phyloP scores from a whole-genome alignment of 768 basidiomycete genomes.

The Psilocybe azurescens region DNA sequence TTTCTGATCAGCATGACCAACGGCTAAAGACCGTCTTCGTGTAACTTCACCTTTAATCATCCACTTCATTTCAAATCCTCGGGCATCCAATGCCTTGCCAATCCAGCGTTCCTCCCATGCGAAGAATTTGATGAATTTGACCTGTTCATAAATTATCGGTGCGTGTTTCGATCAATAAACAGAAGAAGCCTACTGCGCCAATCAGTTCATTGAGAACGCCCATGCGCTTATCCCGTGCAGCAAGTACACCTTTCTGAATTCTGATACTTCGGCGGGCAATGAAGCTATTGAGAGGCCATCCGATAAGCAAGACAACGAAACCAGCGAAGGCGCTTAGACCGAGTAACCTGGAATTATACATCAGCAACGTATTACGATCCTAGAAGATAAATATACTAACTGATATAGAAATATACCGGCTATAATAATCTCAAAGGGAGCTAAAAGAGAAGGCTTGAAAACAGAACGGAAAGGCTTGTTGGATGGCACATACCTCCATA shows the following conservation, averaged over 20 bases:
- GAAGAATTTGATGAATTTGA: constrained; percentile 86
- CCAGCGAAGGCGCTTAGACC: constrained; percentile 79
- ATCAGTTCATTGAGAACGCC: constrained; percentile 80
- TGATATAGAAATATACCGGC: constrained; percentile 79
- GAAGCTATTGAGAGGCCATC: constrained; percentile 75
- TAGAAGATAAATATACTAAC: constrained; percentile 41
- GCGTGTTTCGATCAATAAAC: not conserved
- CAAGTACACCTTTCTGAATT: constrained; percentile 62
- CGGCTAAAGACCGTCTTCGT: not conserved
- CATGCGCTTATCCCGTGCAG: constrained; percentile 79
- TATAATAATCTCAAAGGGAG: constrained; percentile 80
- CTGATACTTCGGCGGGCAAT: constrained; percentile 63
- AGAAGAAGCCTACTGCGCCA: constrained; percentile 50
- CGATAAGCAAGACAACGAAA: constrained; percentile 66
- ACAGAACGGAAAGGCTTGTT: constrained; percentile 9
- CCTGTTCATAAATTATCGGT: constrained; percentile 30
- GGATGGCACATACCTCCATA: constrained; percentile 57
- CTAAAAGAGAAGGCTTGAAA: constrained; percentile 32
- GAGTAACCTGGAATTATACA: constrained; percentile 49
- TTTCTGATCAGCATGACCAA: not conserved
- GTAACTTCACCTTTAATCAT: constrained; percentile 63
- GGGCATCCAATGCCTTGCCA: constrained; percentile 61
- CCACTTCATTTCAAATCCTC: constrained; percentile 77
- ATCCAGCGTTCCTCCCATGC: constrained; percentile 86
- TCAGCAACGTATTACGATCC: not conserved